Conservation (phyloP, 106 monocot genomes). For the Cymbidium sinense region DNA sequence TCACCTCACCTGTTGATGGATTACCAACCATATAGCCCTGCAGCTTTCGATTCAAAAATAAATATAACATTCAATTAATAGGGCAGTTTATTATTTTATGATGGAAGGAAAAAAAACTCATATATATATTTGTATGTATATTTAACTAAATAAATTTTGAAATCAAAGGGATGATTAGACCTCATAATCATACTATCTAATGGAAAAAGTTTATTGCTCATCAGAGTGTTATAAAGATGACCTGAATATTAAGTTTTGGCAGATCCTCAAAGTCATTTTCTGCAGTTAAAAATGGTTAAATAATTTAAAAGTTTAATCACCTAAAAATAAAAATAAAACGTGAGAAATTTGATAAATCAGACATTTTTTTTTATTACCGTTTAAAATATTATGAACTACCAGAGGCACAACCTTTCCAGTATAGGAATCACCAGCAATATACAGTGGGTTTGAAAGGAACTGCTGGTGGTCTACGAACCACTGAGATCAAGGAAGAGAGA, state of each 20-base stretch:
- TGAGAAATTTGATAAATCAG: no score
- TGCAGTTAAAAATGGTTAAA: background rate
- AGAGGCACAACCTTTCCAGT: background rate
- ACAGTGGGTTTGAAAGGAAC: slow-evolving; percentile 6
- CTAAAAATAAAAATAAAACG: no score
- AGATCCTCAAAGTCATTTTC: background rate
- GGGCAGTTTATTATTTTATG: no score
- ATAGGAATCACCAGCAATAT: slow-evolving; percentile 11
- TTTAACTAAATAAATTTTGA: background rate
- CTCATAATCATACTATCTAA: background rate
- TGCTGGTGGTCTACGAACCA: background rate
- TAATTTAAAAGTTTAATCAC: no score
- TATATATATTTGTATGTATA: no score
- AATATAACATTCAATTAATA: no score
- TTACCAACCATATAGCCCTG: slow-evolving; percentile 56
- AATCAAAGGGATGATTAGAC: background rate
- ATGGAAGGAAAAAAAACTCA: no score
- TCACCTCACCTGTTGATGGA: slow-evolving; percentile 11
- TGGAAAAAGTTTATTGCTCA: background rate
- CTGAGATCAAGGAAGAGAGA: background rate
- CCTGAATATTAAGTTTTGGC: background rate
- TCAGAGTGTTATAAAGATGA: background rate
- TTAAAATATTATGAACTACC: background rate
- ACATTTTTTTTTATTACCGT: background rate
- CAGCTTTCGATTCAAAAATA: background rate